phyloP scores from a whole-genome alignment of 495 filamentous ascomycete genomes.

The Gamarada debralockiae region DNA sequence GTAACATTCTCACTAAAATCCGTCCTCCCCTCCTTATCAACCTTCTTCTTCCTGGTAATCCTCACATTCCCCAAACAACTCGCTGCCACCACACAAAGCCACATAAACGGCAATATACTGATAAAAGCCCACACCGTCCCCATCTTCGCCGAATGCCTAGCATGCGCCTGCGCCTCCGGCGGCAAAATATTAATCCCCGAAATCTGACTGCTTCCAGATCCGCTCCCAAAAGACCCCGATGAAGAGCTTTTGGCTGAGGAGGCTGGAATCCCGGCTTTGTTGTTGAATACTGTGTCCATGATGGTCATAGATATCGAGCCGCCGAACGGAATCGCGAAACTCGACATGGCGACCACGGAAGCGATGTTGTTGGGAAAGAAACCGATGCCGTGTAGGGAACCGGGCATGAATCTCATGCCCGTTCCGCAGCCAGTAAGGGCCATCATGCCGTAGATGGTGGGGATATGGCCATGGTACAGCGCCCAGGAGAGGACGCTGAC shows the following conservation, averaged over 20 bases:
- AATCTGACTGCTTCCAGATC: no score
- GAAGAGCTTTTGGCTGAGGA: slow-evolving; percentile 8
- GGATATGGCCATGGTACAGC: slow-evolving; percentile 31
- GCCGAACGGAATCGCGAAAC: slow-evolving; percentile 50
- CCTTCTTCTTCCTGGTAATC: slow-evolving; percentile 11
- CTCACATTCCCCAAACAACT: slow-evolving; percentile 15
- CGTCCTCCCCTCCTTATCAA: background rate
- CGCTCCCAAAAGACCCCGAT: no score
- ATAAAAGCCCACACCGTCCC: slow-evolving; percentile 56
- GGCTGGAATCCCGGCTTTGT: slow-evolving; percentile 31
- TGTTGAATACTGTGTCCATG: slow-evolving; percentile 58
- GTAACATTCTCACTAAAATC: slow-evolving; percentile 4
- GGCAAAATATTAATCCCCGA: no score
- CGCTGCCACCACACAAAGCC: slow-evolving; percentile 6
- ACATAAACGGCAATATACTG: slow-evolving; percentile 49
- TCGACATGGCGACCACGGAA: slow-evolving; percentile 43
- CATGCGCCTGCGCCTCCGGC: slow-evolving; percentile 17
- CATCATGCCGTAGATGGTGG: slow-evolving; percentile 55
- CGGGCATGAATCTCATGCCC: slow-evolving; percentile 42
- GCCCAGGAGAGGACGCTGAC: slow-evolving; percentile 45
- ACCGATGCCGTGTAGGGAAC: slow-evolving; percentile 45
- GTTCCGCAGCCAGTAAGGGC: slow-evolving; percentile 52
- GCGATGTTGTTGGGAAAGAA: slow-evolving; percentile 50
- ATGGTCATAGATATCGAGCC: slow-evolving; percentile 53
- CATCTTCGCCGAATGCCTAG: slow-evolving; percentile 32